phyloP scores from a whole-genome alignment of 73 alveolate genomes.

The Tetrahymena thermophila region DNA sequence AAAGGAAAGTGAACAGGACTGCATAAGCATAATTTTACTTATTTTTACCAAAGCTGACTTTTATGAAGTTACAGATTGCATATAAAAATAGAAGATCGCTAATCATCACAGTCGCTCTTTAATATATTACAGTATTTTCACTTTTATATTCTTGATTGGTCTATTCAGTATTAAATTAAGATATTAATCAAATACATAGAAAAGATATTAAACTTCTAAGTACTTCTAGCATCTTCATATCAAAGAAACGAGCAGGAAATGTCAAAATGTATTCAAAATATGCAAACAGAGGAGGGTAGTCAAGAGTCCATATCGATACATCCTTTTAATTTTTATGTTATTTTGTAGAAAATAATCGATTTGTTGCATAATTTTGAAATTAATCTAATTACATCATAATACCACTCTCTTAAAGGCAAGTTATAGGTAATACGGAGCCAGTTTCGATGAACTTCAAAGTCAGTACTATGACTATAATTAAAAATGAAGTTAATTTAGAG shows the following conservation, averaged over 20 bases:
- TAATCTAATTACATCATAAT: slow-evolving; percentile 52
- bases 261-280: slow-evolving; percentile 76
- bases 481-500: background rate
- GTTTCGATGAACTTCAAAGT: slow-evolving; percentile 90
- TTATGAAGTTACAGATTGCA: slow-evolving; percentile 41
- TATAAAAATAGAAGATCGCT: slow-evolving; percentile 69
- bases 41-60: background rate
- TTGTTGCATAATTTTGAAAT: background rate
- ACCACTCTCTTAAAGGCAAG: slow-evolving; percentile 79
- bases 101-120: slow-evolving; percentile 74
- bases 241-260: slow-evolving; percentile 56
- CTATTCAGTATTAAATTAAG: background rate
- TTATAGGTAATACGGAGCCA: slow-evolving; percentile 82
- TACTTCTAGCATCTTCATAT: slow-evolving; percentile 48
- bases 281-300: slow-evolving; percentile 91
- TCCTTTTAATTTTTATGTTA: background rate
- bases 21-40: slow-evolving; percentile 4
- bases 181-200: background rate
- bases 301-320: slow-evolving; percentile 77
- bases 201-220: background rate
- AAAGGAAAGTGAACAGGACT: slow-evolving; percentile 10
- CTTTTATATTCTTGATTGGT: slow-evolving; percentile 51
- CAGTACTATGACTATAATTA: slow-evolving; percentile 64
- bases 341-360: background rate
- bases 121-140: slow-evolving; percentile 36